Evolutionary conservation across 2,329 filamentous ascomycete genomes (phyloP).

Genomic region (Exophiala sp.): DNA sequence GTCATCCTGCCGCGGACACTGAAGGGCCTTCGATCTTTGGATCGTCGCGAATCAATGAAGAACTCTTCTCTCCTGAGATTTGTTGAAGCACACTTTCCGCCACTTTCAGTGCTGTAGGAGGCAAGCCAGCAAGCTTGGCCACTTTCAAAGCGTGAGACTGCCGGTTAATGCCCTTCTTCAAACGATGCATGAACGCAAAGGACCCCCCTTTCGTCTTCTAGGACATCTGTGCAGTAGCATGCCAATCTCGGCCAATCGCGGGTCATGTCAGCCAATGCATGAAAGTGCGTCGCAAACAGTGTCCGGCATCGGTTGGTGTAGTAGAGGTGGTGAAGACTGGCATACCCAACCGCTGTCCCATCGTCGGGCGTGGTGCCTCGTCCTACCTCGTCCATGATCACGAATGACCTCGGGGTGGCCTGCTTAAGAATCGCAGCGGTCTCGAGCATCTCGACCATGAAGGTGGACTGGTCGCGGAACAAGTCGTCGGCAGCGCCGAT

Average conservation of each 20-base stretch:
- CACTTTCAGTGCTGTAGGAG: constrained; percentile 62
- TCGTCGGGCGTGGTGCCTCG: constrained; percentile 91
- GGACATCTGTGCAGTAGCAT: constrained; percentile 83
- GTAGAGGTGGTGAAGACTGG: constrained; percentile 77
- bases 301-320: constrained; percentile 69
- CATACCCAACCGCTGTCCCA: constrained; percentile 82
- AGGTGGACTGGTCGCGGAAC: constrained; percentile 91
- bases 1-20: constrained; percentile 6
- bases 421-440: constrained; percentile 82
- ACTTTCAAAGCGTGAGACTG: constrained; percentile 91
- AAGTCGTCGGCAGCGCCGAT: constrained; percentile 91
- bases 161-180: constrained; percentile 76
- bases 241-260: constrained; percentile 54
- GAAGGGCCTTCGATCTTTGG: constrained; percentile 1
- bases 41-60: not conserved
- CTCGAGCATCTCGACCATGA: constrained; percentile 99
- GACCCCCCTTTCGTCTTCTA: constrained; percentile 61
- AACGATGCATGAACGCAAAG: constrained; percentile 80
- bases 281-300: constrained; percentile 94
- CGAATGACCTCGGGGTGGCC: constrained; percentile 78
- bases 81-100: constrained; percentile 42
- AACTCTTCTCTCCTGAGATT: constrained; percentile 10
- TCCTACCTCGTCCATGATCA: constrained; percentile 98
- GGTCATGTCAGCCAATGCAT: constrained; percentile 73
- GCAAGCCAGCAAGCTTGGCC: constrained; percentile 77